These are phyloP conservation scores for Arthrobotrys musiformis DNA, from an alignment of 2,329 filamentous ascomycete genomes.

Conservation along the genomic window DNA sequence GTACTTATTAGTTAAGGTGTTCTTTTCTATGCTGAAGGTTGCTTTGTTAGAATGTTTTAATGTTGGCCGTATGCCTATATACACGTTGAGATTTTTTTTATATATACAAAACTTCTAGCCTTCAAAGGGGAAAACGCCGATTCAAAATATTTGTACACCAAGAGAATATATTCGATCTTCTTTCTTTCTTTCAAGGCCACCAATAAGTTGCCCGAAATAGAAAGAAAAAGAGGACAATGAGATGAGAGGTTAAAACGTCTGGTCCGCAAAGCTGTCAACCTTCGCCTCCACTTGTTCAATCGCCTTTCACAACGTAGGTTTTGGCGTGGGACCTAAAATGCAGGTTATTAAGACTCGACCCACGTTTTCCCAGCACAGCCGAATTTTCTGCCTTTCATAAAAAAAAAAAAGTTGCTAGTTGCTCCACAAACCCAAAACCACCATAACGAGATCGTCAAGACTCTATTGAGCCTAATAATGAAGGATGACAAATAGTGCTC, in stretches of 20 bases:
- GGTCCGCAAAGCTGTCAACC: background rate
- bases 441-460: constrained; percentile 36
- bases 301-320: background rate
- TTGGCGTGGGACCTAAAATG: constrained; percentile 29
- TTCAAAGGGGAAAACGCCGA: background rate
- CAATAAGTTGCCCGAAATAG: constrained; percentile 12
- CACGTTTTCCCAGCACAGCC: constrained; percentile 44
- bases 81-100: constrained; percentile 37
- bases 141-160: background rate
- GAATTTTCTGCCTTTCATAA: constrained; percentile 21
- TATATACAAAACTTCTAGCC: constrained; percentile 32
- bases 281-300: constrained; percentile 29
- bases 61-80: constrained; percentile 14
- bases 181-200: background rate
- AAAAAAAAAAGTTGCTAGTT: too few species aligned
- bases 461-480: constrained; percentile 47
- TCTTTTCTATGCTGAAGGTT: background rate
- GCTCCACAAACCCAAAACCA: constrained; percentile 37
- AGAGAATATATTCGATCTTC: background rate
- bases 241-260: constrained; percentile 40
- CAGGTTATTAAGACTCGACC: background rate
- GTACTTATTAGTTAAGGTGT: background rate
- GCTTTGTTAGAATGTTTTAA: background rate
- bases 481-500: constrained; percentile 49
- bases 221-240: constrained; percentile 18